A percentile compares a stretch with the other conserved stretches of the same genome.
These are phyloP conservation scores for Aegilops speltoides DNA, from an alignment of 176 grass and related monocot genomes.

Conservation along the genomic window DNA sequence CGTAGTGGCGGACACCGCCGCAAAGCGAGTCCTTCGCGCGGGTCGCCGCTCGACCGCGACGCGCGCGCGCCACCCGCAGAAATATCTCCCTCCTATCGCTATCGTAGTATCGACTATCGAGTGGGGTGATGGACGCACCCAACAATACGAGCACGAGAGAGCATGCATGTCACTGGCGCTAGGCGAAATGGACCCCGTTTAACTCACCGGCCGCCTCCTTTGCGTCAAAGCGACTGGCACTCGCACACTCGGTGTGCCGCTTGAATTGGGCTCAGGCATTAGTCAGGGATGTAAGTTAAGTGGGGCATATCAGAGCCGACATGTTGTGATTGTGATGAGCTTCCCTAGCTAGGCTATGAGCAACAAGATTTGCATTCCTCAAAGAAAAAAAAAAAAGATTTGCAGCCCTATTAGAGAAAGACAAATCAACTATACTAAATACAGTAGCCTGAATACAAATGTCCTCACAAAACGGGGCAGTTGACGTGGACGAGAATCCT, in stretches of 20 bases:
- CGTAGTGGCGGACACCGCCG: slow-evolving; percentile 8
- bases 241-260: not conserved
- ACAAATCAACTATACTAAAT: too few relatives aligned
- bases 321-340: too few relatives aligned
- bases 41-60: not conserved
- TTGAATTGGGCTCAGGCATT: not conserved
- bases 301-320: not conserved
- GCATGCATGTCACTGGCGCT: not conserved
- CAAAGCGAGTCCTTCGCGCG: not conserved
- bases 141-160: not conserved
- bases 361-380: too few relatives aligned
- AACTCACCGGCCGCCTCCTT: not conserved
- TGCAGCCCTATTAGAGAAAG: too few relatives aligned
- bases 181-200: not conserved
- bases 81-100: not conserved
- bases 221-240: not conserved
- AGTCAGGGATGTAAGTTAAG: not conserved
- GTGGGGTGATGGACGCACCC: not conserved
- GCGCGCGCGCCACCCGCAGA: not conserved
- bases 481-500: too few relatives aligned
- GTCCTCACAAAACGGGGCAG: too few relatives aligned
- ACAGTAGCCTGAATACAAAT: too few relatives aligned
- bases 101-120: not conserved
- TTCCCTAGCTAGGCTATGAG: too few relatives aligned
- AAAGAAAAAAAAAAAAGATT: too few relatives aligned